Evolutionary conservation across 106 monocot genomes (phyloP).

Genomic region (Alisma plantagoaquatica): DNA sequence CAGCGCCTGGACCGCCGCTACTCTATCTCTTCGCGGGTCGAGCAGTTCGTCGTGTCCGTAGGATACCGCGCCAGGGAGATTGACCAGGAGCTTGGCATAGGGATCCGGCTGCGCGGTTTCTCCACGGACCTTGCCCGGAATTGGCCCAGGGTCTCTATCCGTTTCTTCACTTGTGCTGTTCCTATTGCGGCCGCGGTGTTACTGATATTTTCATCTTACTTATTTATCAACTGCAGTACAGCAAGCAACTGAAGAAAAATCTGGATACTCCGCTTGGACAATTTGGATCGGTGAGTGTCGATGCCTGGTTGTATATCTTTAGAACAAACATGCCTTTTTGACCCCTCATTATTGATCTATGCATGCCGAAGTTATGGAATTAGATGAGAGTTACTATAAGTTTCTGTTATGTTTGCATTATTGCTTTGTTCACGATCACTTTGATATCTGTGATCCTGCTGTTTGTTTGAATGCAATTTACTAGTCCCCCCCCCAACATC

Average conservation of each 20-base stretch:
- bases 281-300: slow-evolving; percentile 53
- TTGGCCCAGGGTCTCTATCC: slow-evolving; percentile 68
- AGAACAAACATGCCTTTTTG: no score
- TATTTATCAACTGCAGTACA: slow-evolving; percentile 49
- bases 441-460: no score
- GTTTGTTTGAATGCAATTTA: no score
- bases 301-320: no score
- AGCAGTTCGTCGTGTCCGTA: slow-evolving; percentile 38
- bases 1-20: slow-evolving; percentile 62
- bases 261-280: slow-evolving; percentile 71
- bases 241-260: slow-evolving; percentile 50
- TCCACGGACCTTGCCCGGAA: slow-evolving; percentile 74
- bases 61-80: slow-evolving; percentile 40
- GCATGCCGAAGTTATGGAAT: no score
- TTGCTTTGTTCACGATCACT: no score
- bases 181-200: not conserved
- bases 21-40: slow-evolving; percentile 47
- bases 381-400: no score
- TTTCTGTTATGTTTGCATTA: no score
- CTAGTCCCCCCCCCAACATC: no score
- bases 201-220: not conserved
- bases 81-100: slow-evolving; percentile 74
- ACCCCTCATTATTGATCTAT: no score
- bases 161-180: not conserved
- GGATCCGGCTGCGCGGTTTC: slow-evolving; percentile 46